These are phyloP conservation scores for Cubamyces sp. DNA, from an alignment of 768 basidiomycete genomes.

Conservation along the genomic window DNA sequence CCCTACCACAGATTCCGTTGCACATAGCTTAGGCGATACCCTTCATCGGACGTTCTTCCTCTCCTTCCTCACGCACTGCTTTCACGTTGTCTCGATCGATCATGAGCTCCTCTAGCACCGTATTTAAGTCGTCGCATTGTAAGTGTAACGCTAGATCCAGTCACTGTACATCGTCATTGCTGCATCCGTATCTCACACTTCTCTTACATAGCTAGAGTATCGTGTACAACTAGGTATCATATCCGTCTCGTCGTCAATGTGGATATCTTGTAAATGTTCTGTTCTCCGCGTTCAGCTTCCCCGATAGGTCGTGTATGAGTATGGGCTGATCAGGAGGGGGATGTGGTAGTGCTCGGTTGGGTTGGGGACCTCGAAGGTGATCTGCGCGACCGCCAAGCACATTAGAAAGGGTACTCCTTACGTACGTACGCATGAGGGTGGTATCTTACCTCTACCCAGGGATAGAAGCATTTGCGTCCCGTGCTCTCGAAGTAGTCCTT, in stretches of 20 bases:
- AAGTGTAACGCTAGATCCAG: slow-evolving; percentile 15
- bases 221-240: slow-evolving; percentile 15
- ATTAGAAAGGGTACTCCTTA: background rate
- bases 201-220: slow-evolving; percentile 14
- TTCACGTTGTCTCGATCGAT: too few species aligned
- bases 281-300: slow-evolving; percentile 60
- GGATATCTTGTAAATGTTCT: background rate
- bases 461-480: slow-evolving; percentile 78
- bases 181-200: slow-evolving; percentile 14
- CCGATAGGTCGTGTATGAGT: slow-evolving; percentile 89
- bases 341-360: slow-evolving; percentile 89
- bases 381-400: slow-evolving; percentile 41
- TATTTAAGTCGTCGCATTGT: slow-evolving; percentile 11
- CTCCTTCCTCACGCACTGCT: background rate
- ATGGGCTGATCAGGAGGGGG: slow-evolving; percentile 89
- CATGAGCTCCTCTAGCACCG: background rate
- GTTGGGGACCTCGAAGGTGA: slow-evolving; percentile 73
- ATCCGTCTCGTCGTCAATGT: background rate
- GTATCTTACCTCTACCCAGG: slow-evolving; percentile 79
- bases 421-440: background rate
- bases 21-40: too few species aligned
- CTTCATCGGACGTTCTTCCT: background rate
- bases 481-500: slow-evolving; percentile 77
- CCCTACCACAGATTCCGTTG: background rate
- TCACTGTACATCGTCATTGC: slow-evolving; percentile 20